Evolutionary conservation across 306 rosid genomes (phyloP), one percentile per base, ranked within the genome.

Genomic region (Dicorynia guianensis): DNA sequence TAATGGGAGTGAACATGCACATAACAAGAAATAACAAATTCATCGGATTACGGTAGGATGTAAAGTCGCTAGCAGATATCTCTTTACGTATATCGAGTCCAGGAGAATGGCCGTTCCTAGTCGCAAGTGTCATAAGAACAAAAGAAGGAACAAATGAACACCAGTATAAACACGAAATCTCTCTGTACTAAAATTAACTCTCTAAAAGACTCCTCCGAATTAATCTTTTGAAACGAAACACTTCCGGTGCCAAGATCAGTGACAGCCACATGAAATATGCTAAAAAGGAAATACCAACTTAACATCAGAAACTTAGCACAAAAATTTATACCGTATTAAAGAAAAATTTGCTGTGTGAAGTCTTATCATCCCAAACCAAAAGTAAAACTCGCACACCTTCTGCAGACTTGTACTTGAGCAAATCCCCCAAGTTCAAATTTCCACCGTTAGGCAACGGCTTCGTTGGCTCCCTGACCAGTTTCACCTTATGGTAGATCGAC

Each of bases 321-420:
- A 50, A 69, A 66, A 40, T 13, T 13, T 11, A 63, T 77, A 95
- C 99, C 91, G 99, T 92, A 10, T 95, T 92, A 19, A 95, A 71
- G 86, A 90, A 89, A 82, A 95, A 95, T 67, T 85, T 92, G 82
- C 83, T 89, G 83, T 92, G 97, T 15, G 99, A 95, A 71, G 99
- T 95, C 83, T 92, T 95, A 61, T 95, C 99, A 74, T 95, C 99
- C 97, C 97, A 95, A 79, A 95, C 97, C 87, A 95, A 83, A n/a
- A 95, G 56, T 74, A 95, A 77, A 76, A 95, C 99, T 69, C 99
- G 65, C 57, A 89, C 89, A 33, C 99, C 99, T 90, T 95, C 99
- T 71, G 89, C 74, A 1, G 99, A 95, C 73, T 95, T 95, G 62
- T 87, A 95, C 87, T 91, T 95, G 54, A 95, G 96, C 81, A 95